Conservation (phyloP, 139 green algal genomes). For the Closterium sp. region DNA sequence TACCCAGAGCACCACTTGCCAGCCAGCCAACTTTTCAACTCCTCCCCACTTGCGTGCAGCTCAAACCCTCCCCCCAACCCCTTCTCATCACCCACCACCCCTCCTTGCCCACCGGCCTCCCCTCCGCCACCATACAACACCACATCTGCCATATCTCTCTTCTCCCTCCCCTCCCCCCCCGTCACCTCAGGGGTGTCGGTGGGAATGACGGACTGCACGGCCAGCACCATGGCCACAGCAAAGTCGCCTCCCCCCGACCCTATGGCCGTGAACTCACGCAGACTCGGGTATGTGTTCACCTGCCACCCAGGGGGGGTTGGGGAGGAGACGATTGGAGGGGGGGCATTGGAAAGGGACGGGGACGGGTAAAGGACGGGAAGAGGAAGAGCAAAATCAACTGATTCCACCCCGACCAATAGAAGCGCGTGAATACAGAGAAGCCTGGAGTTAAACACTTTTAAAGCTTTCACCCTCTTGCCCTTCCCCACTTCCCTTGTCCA, state of each 20-base stretch:
- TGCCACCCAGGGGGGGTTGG: neutral
- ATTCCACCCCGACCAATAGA: no score
- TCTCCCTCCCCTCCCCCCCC: neutral
- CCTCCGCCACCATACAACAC: neutral
- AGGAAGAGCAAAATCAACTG: no score
- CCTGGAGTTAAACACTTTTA: no score
- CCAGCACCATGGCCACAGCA: conserved; percentile 50
- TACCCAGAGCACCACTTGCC: neutral
- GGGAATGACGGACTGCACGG: conserved; percentile 43
- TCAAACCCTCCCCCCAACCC: neutral
- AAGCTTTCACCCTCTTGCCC: no score
- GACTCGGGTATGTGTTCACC: conserved; percentile 44
- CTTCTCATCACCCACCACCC: neutral
- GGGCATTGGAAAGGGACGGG: neutral
- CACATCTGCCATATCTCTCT: neutral
- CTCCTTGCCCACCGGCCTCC: neutral
- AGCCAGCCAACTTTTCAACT: neutral
- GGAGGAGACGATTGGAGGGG: no score
- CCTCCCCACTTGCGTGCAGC: neutral
- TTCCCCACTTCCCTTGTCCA: no score
- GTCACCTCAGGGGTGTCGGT: conserved; percentile 34
- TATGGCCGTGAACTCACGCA: conserved; percentile 43
- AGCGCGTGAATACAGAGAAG: no score
- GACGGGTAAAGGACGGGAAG: no score
- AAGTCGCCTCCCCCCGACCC: conserved; percentile 44